Evolutionary conservation across 345 rosid genomes (phyloP).

Genomic region (Hibiscus trionum): DNA sequence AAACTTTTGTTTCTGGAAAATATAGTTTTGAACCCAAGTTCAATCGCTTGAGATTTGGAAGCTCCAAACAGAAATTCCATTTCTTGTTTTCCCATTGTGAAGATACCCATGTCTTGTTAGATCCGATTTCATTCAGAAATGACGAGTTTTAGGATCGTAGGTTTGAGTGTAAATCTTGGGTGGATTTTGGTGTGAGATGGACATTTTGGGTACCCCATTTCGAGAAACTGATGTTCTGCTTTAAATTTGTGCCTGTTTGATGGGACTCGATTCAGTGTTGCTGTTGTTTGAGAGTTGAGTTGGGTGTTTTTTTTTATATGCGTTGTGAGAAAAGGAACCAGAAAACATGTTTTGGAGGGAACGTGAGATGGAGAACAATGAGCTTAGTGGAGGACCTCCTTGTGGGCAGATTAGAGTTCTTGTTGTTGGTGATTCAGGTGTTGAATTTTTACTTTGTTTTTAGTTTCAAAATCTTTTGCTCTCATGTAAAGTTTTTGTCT

Average conservation of each 20-base stretch:
- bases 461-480: background rate
- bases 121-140: conserved; percentile 10
- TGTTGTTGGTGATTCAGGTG: conserved; percentile 97
- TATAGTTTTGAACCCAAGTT: background rate
- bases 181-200: conserved; percentile 17
- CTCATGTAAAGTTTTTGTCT: background rate
- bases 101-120: background rate
- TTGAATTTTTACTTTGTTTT: background rate
- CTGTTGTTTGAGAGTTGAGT: background rate
- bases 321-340: conserved; percentile 4
- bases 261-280: conserved; percentile 21
- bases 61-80: background rate
- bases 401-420: conserved; percentile 97
- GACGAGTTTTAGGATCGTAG: conserved; percentile 2
- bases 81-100: background rate
- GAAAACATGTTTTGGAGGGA: conserved; percentile 80
- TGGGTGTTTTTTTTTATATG: background rate
- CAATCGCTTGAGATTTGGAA: background rate
- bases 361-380: conserved; percentile 82
- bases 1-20: background rate
- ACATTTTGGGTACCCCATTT: conserved; percentile 15
- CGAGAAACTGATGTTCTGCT: conserved; percentile 12
- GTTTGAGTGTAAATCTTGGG: conserved; percentile 22
- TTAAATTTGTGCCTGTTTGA: conserved; percentile 20
- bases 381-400: conserved; percentile 58